Percentiles rank a stretch among this genome's conserved stretches.
These are phyloP conservation scores for Leucosporidium yakuticum DNA, from an alignment of 768 basidiomycete species.

Conservation along the genomic window DNA sequence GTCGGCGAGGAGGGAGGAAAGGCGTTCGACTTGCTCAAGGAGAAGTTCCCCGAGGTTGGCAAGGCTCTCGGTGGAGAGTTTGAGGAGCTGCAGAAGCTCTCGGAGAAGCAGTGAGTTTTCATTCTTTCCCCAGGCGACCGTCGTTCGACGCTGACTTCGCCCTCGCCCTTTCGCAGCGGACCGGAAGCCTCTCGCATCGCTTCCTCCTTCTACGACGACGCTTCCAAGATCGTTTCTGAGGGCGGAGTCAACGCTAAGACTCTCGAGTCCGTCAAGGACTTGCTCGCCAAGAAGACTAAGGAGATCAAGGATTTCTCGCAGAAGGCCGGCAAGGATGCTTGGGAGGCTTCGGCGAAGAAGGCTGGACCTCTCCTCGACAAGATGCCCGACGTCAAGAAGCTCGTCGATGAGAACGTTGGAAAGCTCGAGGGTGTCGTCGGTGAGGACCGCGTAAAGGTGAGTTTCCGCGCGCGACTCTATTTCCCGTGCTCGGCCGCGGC, in stretches of 20 bases:
- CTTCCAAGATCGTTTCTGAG: conserved; percentile 24
- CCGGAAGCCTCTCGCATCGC: conserved; percentile 36
- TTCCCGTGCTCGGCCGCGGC: neutral
- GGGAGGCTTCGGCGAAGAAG: conserved; percentile 25
- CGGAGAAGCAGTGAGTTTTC: conserved; percentile 33
- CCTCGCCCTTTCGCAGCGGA: conserved; percentile 17
- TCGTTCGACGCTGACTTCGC: neutral
- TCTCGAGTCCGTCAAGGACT: conserved; percentile 31
- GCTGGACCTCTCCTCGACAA: conserved; percentile 35
- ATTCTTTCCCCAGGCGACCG: too few species aligned
- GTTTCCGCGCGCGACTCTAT: neutral
- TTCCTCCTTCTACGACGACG: conserved; percentile 32
- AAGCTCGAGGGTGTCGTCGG: conserved; percentile 35
- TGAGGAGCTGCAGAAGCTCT: conserved; percentile 33
- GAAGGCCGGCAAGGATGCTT: conserved; percentile 34
- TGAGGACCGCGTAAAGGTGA: conserved; percentile 37
- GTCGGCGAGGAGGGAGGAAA: conserved; percentile 29
- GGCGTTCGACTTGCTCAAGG: conserved; percentile 26
- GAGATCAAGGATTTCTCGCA: conserved; percentile 31
- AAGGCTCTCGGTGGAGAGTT: conserved; percentile 30
- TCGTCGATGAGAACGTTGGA: conserved; percentile 32
- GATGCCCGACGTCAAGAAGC: conserved; percentile 38
- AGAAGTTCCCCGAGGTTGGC: conserved; percentile 36
- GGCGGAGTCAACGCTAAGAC: conserved; percentile 37
- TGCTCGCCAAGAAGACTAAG: conserved; percentile 33